Evolutionary conservation across 495 filamentous ascomycete genomes (phyloP).

Genomic region (Hyaloscypha variabilis): DNA sequence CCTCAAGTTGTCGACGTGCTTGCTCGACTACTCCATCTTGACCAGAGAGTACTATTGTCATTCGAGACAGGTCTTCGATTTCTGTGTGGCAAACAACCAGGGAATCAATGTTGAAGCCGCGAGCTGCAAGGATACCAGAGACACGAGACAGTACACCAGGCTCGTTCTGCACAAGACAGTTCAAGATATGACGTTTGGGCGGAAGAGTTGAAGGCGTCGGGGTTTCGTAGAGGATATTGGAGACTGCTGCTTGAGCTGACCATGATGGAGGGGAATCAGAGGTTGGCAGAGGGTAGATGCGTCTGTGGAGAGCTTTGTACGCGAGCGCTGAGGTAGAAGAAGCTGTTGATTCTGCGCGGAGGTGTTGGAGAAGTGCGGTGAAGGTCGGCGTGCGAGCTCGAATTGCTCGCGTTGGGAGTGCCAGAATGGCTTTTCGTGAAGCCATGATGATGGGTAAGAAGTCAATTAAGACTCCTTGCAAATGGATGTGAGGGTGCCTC

Average conservation of each 20-base stretch:
- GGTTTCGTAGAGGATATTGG: slow-evolving; percentile 98
- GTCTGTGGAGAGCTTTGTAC: slow-evolving; percentile 96
- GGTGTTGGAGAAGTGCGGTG: slow-evolving; percentile 15
- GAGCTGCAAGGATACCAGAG: slow-evolving; percentile 92
- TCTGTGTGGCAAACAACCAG: slow-evolving; percentile 97
- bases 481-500: slow-evolving; percentile 15
- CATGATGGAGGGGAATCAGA: slow-evolving; percentile 70
- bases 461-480: slow-evolving; percentile 13
- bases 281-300: slow-evolving; percentile 79
- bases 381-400: slow-evolving; percentile 19
- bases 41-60: slow-evolving; percentile 96
- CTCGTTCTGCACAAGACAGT: slow-evolving; percentile 98
- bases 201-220: slow-evolving; percentile 80
- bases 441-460: slow-evolving; percentile 40
- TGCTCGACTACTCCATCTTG: slow-evolving; percentile 98
- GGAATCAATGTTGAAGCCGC: slow-evolving; percentile 99
- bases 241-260: slow-evolving; percentile 94
- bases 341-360: slow-evolving; percentile 37
- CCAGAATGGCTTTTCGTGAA: slow-evolving; percentile 40
- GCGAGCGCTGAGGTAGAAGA: slow-evolving; percentile 91
- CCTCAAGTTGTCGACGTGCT: slow-evolving; percentile 91
- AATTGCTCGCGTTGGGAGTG: slow-evolving; percentile 42
- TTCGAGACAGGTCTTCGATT: slow-evolving; percentile 95
- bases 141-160: slow-evolving; percentile 95
- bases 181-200: slow-evolving; percentile 92